These are phyloP conservation scores for Scortechinia acanthostroma DNA, from an alignment of 2,329 filamentous ascomycete genomes.

Conservation along the genomic window DNA sequence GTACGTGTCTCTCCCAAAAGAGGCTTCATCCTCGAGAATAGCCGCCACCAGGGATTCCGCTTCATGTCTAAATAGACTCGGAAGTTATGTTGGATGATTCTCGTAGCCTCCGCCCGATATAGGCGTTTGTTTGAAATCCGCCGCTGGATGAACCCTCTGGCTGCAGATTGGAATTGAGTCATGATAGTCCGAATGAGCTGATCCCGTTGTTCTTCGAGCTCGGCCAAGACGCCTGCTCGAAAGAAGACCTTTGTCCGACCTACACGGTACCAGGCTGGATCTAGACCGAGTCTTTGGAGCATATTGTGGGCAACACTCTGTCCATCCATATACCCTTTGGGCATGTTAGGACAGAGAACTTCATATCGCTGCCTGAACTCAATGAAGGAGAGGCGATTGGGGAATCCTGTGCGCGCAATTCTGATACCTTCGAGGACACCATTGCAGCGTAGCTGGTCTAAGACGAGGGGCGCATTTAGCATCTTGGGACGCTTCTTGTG, in stretches of 20 bases:
- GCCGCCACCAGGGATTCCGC: conserved; percentile 92
- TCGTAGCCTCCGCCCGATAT: conserved; percentile 87
- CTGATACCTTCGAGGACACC: conserved; percentile 98
- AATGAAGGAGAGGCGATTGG: conserved; percentile 82
- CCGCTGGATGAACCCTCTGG: conserved; percentile 81
- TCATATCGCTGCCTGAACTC: conserved; percentile 96
- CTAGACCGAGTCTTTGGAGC: conserved; percentile 79
- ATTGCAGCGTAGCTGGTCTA: conserved; percentile 96
- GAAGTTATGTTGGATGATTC: conserved; percentile 92
- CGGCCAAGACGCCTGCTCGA: conserved; percentile 86
- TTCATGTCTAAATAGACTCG: conserved; percentile 84
- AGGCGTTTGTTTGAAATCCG: conserved; percentile 85
- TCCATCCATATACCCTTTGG: conserved; percentile 83
- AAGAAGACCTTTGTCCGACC: conserved; percentile 98
- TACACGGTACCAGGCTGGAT: conserved; percentile 81
- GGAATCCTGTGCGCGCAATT: conserved; percentile 93
- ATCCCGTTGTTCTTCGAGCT: conserved; percentile 92
- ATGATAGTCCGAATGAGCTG: conserved; percentile 89
- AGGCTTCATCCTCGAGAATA: conserved; percentile 91
- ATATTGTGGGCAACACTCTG: conserved; percentile 80
- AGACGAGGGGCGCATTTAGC: conserved; percentile 82
- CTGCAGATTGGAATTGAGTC: conserved; percentile 83
- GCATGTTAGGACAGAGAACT: conserved; percentile 81
- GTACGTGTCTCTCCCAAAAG: conserved; percentile 86
- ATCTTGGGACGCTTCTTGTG: conserved; percentile 96